Conservation (phyloP, 495 filamentous ascomycete genomes). For the Talaromyces trachyspermus region DNA sequence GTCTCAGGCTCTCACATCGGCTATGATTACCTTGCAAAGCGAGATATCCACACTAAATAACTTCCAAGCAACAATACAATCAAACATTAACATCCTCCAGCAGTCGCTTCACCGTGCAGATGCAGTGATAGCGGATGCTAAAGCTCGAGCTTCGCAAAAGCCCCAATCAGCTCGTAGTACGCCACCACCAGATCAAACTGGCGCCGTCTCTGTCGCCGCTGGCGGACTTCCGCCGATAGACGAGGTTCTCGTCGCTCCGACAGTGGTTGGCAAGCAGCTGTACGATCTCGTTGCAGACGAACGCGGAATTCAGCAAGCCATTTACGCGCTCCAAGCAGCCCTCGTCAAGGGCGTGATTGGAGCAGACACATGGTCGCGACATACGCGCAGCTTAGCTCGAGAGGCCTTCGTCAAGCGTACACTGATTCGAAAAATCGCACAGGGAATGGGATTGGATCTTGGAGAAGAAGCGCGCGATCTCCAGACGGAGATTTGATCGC, state of each 20-base stretch:
- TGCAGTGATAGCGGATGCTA: constrained; percentile 60
- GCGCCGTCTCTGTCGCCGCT: constrained; percentile 8
- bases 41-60: constrained; percentile 65
- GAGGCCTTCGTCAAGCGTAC: constrained; percentile 91
- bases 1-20: constrained; percentile 62
- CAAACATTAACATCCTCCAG: constrained; percentile 72
- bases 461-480: too few relatives aligned
- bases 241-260: constrained; percentile 86
- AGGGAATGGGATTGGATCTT: constrained; percentile 66
- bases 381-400: constrained; percentile 73
- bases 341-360: constrained; percentile 74
- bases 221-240: constrained; percentile 63
- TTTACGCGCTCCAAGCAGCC: constrained; percentile 76
- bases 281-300: constrained; percentile 86
- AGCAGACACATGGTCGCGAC: constrained; percentile 72
- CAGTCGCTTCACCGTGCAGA: constrained; percentile 73
- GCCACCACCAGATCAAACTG: constrained; percentile 18
- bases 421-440: constrained; percentile 78
- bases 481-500: too few relatives aligned
- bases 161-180: constrained; percentile 35
- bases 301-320: constrained; percentile 69
- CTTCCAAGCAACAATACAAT: constrained; percentile 59
- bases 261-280: constrained; percentile 85
- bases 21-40: constrained; percentile 56
- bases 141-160: constrained; percentile 23